phyloP scores from a whole-genome alignment of 2,329 filamentous ascomycete species.

The Colletotrichum sp. region DNA sequence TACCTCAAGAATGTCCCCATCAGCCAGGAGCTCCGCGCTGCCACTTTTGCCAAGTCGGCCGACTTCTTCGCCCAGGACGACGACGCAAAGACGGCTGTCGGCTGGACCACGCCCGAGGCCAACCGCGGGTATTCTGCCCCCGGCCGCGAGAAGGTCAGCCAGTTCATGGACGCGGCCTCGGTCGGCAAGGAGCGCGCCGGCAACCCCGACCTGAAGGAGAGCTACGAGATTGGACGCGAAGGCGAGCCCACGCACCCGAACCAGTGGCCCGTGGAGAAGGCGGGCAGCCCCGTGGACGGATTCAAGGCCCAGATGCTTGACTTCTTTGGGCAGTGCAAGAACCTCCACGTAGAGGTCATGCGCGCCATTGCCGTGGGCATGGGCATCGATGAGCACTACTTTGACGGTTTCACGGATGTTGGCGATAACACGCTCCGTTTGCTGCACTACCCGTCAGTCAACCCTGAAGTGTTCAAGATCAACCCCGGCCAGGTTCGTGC shows the following conservation, averaged over 20 bases:
- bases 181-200: conserved; percentile 62
- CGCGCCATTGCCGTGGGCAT: conserved; percentile 83
- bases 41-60: conserved; percentile 71
- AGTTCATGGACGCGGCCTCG: conserved; percentile 56
- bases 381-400: conserved; percentile 73
- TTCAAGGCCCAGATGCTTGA: conserved; percentile 76
- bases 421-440: conserved; percentile 76
- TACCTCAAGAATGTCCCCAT: conserved; percentile 86
- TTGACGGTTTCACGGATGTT: conserved; percentile 74
- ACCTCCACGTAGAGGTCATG: conserved; percentile 80
- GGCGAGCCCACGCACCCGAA: conserved; percentile 69
- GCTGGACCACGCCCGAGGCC: conserved; percentile 74
- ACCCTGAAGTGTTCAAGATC: conserved; percentile 66
- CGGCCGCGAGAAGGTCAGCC: conserved; percentile 74
- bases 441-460: conserved; percentile 77
- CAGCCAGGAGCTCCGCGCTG: conserved; percentile 57
- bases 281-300: conserved; percentile 50
- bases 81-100: conserved; percentile 67
- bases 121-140: conserved; percentile 77
- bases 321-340: conserved; percentile 79
- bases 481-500: conserved; percentile 76
- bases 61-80: conserved; percentile 71
- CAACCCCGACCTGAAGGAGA: conserved; percentile 70
- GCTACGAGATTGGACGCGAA: conserved; percentile 68
- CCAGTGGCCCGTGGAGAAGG: conserved; percentile 70